Base-by-base conservation (phyloP, 164 flowering plant species). In the Kalanchoe fedtschenkoi region DNA sequence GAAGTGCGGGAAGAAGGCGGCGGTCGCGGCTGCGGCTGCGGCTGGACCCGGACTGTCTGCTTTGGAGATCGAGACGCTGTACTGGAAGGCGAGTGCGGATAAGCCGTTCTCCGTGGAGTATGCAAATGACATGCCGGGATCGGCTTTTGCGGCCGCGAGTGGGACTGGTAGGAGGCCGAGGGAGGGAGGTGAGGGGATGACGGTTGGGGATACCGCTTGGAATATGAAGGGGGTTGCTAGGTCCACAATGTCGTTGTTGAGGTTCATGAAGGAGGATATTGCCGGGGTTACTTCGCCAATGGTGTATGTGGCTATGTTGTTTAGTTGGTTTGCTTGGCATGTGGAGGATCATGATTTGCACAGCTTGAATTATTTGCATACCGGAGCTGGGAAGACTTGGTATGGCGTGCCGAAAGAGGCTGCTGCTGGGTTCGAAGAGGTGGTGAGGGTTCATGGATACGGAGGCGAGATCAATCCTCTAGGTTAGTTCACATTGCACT, bases 281-380 rank as follows among this genome's bases (percentile, higher is more conserved):
- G 89, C 97, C 0, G 99, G 99, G 0, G 99, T 95, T n/a, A 95
- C 99, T 32, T 95, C 99, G 0, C 97, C 99, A 1, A 95, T 95
- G 99, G 91, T 95, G 61, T 95, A 95, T 70, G 60, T 95, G 8
- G 97, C 92, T 0, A 95, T 95, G 99, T 64, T 95, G 87, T 91
- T 95, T 65, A 90, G 97, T 61, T 95, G 99, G 99, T 95, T 95
- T 69, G 99, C 99, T 70, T 95, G 99, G 99, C 99, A 95, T 79
- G 99, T 87, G 7, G 99, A 95, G 75, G 99, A 95, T 71, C 99
- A 95, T 75, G 99, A 95, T 65, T 73, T 95, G 74, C 99, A 95
- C 66, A 95, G 99, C 72, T 77, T 95, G 88, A 95, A 95, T 76
- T 95, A 88, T 69, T 44, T 95, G 91, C 99, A 95, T 73, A 72